Evolutionary conservation across 331 rosid species (phyloP).

Genomic region (Pyracantha coccinea): DNA sequence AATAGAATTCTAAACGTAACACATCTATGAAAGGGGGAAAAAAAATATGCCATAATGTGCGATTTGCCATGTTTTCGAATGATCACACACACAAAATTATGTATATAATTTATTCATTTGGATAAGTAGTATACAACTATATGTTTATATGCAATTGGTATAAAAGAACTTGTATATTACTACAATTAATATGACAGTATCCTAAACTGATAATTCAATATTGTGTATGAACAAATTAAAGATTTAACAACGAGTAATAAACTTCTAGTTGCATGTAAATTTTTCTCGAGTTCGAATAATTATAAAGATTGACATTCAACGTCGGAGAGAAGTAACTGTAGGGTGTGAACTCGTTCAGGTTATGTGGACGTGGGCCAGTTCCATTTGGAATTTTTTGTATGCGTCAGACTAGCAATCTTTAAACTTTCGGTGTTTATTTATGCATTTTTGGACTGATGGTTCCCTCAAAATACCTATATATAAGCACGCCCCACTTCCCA

Average conservation of each 20-base stretch:
- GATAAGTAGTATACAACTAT: no score
- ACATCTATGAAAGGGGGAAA: neutral
- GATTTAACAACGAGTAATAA: no score
- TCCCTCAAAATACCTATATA: conserved; percentile 30
- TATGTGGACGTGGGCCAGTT: conserved; percentile 45
- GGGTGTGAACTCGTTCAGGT: conserved; percentile 52
- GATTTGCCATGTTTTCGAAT: neutral
- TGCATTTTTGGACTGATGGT: conserved; percentile 35
- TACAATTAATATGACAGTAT: no score
- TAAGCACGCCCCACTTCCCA: conserved; percentile 14
- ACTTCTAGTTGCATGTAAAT: no score
- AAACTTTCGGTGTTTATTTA: conserved; percentile 65
- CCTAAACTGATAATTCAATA: no score
- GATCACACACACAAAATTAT: neutral
- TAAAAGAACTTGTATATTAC: no score
- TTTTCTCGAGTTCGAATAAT: no score
- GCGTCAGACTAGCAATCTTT: conserved; percentile 49
- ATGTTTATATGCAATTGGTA: neutral
- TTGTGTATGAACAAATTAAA: no score
- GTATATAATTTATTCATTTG: no score
- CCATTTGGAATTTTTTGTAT: conserved; percentile 50
- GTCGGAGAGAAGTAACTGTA: neutral
- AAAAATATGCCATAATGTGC: neutral
- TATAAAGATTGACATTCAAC: no score
- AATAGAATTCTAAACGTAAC: no score